Evolutionary conservation across 352 stramenopile species (phyloP), one percentile per base, ranked within the genome.

Genomic region (Phytophthora pistaciae): DNA sequence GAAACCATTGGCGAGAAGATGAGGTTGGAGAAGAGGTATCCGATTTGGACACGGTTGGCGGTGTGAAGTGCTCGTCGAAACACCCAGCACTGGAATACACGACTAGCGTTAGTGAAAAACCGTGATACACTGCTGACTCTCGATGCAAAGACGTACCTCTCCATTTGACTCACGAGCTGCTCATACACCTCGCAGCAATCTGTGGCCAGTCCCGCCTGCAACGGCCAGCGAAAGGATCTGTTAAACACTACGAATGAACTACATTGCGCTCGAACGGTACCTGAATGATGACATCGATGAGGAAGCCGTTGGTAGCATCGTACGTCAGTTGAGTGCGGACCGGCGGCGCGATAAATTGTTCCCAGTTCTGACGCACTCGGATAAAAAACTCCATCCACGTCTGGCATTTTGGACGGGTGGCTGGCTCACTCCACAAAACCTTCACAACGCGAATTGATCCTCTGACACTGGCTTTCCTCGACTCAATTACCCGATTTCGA

Each of bases 341-440:
- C 3, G 71, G 48, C 31, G 77, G 68, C 0, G 74, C 77, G 16
- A 90, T 74, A 33, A 84, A 84, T 52, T 73, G 64, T 53, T 77
- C 68, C 60, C 75, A 78, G 54, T 78, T 75, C 49, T 70, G 64
- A 48, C 66, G 60, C 29, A 75, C 64, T 23, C 52, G 56, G 13
- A 53, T 11, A 18, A 79, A 68, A 3, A 75, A 59, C 49, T 79
- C 52, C 33, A 67, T 56, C 56, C 61, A 74, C 23, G 66, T 64
- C 49, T 78, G 58, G 79, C 72, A 90, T 52, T 80, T 62, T 3
- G 72, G 64, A 11, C 42, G 25, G 20, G 49, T 56, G 0, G 74
- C 56, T 60, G 64, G 49, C 36, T 99, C 96, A 38, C 87, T 71
- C 85, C 97, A 99, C 14, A 94, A 84, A 29, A 99, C 87, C 49